These are phyloP conservation scores for Phytophthora capsici DNA, from an alignment of 352 stramenopile species.

Conservation along the genomic window DNA sequence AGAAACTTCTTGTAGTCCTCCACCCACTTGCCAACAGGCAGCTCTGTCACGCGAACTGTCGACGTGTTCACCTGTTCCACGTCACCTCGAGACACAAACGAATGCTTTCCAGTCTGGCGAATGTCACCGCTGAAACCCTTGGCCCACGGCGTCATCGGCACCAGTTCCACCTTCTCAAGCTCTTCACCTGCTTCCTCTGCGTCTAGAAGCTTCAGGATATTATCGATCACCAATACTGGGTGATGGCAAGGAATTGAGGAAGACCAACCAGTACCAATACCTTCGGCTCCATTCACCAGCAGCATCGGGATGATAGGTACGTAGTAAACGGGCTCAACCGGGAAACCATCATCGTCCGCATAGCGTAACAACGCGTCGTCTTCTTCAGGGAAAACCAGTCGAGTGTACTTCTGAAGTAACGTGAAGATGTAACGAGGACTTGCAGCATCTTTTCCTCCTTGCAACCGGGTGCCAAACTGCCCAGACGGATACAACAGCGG, in stretches of 20 bases:
- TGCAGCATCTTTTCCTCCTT: slow-evolving; percentile 98
- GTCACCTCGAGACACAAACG: slow-evolving; percentile 78
- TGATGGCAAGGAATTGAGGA: slow-evolving; percentile 96
- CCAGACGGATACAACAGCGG: slow-evolving; percentile 97
- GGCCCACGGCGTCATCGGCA: slow-evolving; percentile 94
- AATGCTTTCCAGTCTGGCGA: slow-evolving; percentile 61
- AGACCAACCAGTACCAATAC: slow-evolving; percentile 99
- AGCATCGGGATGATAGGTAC: slow-evolving; percentile 96
- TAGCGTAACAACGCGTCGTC: slow-evolving; percentile 98
- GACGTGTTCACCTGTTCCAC: slow-evolving; percentile 88
- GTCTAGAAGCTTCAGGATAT: slow-evolving; percentile 89
- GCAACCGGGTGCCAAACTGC: slow-evolving; percentile 99
- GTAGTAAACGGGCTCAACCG: slow-evolving; percentile 98
- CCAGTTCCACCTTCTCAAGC: slow-evolving; percentile 38
- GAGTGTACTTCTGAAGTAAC: slow-evolving; percentile 94
- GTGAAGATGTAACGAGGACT: slow-evolving; percentile 99
- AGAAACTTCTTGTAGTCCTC: slow-evolving; percentile 99
- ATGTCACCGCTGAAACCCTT: slow-evolving; percentile 96
- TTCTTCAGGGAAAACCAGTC: slow-evolving; percentile 97
- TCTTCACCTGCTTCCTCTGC: slow-evolving; percentile 54
- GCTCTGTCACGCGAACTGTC: slow-evolving; percentile 96
- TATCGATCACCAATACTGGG: slow-evolving; percentile 96
- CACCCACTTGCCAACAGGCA: slow-evolving; percentile 98
- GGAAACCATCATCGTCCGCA: slow-evolving; percentile 97
- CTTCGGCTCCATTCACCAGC: slow-evolving; percentile 98